Base-by-base conservation (phyloP, 2,329 filamentous ascomycete species). In the Sclerotinia nivalis region DNA sequence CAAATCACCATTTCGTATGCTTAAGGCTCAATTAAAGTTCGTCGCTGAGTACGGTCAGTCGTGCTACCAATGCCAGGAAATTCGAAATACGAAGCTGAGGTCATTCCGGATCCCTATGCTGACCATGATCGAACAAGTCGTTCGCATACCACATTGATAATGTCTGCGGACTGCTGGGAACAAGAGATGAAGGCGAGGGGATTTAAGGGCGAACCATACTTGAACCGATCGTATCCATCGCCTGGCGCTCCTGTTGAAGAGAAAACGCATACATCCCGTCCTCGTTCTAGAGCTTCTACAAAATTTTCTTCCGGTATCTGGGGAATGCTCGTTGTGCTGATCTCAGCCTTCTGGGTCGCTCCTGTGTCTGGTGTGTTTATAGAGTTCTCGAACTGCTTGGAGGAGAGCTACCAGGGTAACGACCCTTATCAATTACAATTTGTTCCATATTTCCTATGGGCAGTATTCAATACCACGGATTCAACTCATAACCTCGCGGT, bases 331-430 rank as follows among this genome's bases (percentile, higher is more conserved):
- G 60, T 77, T 43, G 20, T 76, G 25, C 43, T 78, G 45, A 52
- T 77, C 60, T 60, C 72, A 37, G 72, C 71, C 56, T 69, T 77
- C 20, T 77, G 72, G 68, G 72, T 76, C 56, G 77, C 78, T 56
- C 84, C 86, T 12, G 83, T 81, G 37, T 79, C 82, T 54, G 92
- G 91, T 62, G 93, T 89, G 58, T 87, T 89, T 75, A 82, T 97
- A 71, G 84, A 88, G 70, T 96, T 96, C 80, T 85, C 91, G n/a
- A 97, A 97, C 81, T 99, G 95, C 81, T 84, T 97, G 43, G 80
- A 84, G 61, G 83, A 85, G 70, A 85, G 86, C 66, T 85, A 90
- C 78, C 83, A 88, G 71, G 85, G 85, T 59, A 81, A 82, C 69
- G 76, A 84, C 12, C 87, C 90, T 20, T 80, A 82, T 49, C 86